phyloP scores from a whole-genome alignment of 192 early-diverging fungal species.

The Geosiphon pyriformis region DNA sequence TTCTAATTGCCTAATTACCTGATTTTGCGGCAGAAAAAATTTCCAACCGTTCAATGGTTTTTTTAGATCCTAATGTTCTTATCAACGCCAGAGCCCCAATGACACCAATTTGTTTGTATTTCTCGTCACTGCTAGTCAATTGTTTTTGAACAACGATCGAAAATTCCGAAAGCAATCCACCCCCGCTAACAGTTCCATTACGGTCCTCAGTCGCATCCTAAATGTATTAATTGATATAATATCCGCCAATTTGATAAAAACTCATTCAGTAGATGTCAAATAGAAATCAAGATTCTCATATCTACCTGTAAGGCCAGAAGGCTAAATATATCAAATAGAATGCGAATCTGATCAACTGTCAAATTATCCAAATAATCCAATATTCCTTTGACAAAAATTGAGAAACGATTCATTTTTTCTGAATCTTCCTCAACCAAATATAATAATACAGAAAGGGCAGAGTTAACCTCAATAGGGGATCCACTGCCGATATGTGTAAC shows the following conservation, averaged over 20 bases:
- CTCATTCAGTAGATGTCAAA: no score
- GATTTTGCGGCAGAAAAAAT: not conserved
- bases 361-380: slow-evolving; percentile 71
- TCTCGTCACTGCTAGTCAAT: slow-evolving; percentile 58
- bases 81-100: slow-evolving; percentile 63
- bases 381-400: slow-evolving; percentile 64
- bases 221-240: no score
- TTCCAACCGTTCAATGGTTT: not conserved
- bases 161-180: slow-evolving; percentile 62
- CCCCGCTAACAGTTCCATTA: slow-evolving; percentile 23
- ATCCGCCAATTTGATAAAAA: no score
- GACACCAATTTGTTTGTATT: slow-evolving; percentile 67
- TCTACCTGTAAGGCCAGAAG: slow-evolving; percentile 50
- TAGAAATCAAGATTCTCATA: no score
- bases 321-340: slow-evolving; percentile 63
- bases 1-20: not conserved
- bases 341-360: slow-evolving; percentile 53
- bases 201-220: slow-evolving; percentile 23
- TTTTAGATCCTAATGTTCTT: slow-evolving; percentile 49
- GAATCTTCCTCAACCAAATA: slow-evolving; percentile 47
- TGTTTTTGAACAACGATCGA: slow-evolving; percentile 72
- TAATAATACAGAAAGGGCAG: slow-evolving; percentile 50
- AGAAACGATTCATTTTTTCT: slow-evolving; percentile 50
- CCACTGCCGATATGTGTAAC: slow-evolving; percentile 76
- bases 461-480: slow-evolving; percentile 53